phyloP scores from a whole-genome alignment of 2,329 filamentous ascomycete genomes.

The Catunica adiposa region DNA sequence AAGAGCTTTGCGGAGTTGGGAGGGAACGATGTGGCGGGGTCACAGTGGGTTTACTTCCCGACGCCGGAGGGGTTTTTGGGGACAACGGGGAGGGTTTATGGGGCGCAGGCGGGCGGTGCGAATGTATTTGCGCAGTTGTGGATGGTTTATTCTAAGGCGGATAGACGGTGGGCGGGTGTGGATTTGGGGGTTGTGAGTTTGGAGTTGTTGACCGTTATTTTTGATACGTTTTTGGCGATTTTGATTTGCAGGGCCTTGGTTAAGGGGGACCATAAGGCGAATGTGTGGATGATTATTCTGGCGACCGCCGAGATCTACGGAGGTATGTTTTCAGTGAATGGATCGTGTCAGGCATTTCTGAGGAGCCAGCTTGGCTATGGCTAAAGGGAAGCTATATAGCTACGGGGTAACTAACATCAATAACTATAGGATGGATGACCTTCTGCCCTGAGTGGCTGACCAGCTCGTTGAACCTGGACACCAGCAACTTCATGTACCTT shows the following conservation, averaged over 20 bases:
- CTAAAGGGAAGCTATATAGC: background rate
- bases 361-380: too few species aligned
- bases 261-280: conserved; percentile 35
- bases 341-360: too few species aligned
- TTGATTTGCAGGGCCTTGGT: conserved; percentile 45
- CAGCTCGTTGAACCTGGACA: conserved; percentile 43
- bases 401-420: background rate
- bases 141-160: conserved; percentile 53
- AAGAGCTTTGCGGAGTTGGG: conserved; percentile 6
- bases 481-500: conserved; percentile 50
- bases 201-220: conserved; percentile 48
- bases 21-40: conserved; percentile 12
- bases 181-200: conserved; percentile 48
- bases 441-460: conserved; percentile 55
- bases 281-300: conserved; percentile 46
- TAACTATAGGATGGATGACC: conserved; percentile 45
- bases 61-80: conserved; percentile 38
- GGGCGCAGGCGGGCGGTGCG: conserved; percentile 37
- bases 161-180: conserved; percentile 45
- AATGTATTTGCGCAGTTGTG: conserved; percentile 43
- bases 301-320: conserved; percentile 52
- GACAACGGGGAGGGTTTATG: conserved; percentile 32
- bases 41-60: conserved; percentile 24
- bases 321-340: conserved; percentile 24
- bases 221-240: conserved; percentile 42